Percentiles rank a stretch among this genome's conserved stretches.
phyloP scores from a whole-genome alignment of 2,329 filamentous ascomycete genomes.

The Diaporthe helianthi region DNA sequence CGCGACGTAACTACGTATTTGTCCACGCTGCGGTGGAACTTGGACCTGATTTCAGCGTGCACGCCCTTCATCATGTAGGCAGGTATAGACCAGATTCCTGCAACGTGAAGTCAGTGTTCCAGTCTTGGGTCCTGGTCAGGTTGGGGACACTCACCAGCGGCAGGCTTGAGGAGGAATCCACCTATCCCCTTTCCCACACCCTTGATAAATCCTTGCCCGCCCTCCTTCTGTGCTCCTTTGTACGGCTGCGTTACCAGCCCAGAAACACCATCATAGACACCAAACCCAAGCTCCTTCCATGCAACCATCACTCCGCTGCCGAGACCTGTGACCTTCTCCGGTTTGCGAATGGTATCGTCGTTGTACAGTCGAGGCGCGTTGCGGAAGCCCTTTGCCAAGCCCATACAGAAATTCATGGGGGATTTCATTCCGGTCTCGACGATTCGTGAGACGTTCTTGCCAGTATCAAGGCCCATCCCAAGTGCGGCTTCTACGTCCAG shows the following conservation, averaged over 20 bases:
- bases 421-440: slow-evolving; percentile 78
- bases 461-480: slow-evolving; percentile 58
- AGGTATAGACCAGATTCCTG: slow-evolving; percentile 72
- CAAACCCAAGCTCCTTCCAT: slow-evolving; percentile 77
- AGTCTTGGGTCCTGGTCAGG: neutral
- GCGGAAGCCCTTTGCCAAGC: slow-evolving; percentile 84
- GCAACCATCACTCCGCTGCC: slow-evolving; percentile 79
- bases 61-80: slow-evolving; percentile 86
- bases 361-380: slow-evolving; percentile 87
- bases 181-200: slow-evolving; percentile 85
- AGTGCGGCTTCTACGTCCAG: slow-evolving; percentile 32
- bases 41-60: slow-evolving; percentile 76
- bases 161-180: slow-evolving; percentile 82
- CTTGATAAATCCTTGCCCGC: slow-evolving; percentile 70
- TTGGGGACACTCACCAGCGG: slow-evolving; percentile 64
- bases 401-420: slow-evolving; percentile 85
- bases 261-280: slow-evolving; percentile 81
- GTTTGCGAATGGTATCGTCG: slow-evolving; percentile 80
- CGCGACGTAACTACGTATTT: slow-evolving; percentile 83
- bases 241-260: slow-evolving; percentile 82
- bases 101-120: slow-evolving; percentile 22
- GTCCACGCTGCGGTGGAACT: slow-evolving; percentile 73
- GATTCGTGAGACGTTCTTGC: slow-evolving; percentile 74
- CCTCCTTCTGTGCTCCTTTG: slow-evolving; percentile 60
- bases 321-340: slow-evolving; percentile 79